These are phyloP conservation scores for Pyrenophora tritici-repentis DNA, from an alignment of 2,329 filamentous ascomycete genomes.

Conservation along the genomic window DNA sequence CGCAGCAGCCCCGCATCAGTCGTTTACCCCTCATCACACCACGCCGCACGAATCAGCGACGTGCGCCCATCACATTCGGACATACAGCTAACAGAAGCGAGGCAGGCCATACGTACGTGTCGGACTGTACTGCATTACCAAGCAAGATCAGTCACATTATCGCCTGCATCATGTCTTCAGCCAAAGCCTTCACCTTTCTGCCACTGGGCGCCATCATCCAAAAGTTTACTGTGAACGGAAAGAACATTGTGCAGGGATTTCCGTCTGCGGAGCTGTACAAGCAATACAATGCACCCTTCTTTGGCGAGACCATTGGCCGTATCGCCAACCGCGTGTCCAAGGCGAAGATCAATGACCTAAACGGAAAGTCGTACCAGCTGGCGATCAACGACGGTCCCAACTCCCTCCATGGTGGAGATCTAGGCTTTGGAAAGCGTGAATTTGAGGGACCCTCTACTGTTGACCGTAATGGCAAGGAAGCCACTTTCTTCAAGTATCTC, in stretches of 20 bases:
- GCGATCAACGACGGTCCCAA: slow-evolving; percentile 78
- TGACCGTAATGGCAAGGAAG: slow-evolving; percentile 55
- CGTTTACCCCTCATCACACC: slow-evolving; percentile 19
- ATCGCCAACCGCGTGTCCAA: slow-evolving; percentile 78
- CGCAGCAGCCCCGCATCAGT: slow-evolving; percentile 21
- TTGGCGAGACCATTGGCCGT: slow-evolving; percentile 91
- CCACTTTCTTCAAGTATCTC: slow-evolving; percentile 56
- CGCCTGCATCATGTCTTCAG: slow-evolving; percentile 33
- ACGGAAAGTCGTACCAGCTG: slow-evolving; percentile 71
- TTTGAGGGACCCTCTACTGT: slow-evolving; percentile 72
- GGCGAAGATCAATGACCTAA: slow-evolving; percentile 73
- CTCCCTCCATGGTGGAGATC: slow-evolving; percentile 58
- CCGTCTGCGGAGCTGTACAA: slow-evolving; percentile 75
- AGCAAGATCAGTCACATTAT: slow-evolving; percentile 5
- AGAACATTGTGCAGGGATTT: slow-evolving; percentile 90
- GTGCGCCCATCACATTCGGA: neutral
- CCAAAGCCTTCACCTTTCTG: slow-evolving; percentile 62
- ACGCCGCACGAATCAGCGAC: slow-evolving; percentile 5
- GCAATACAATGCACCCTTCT: slow-evolving; percentile 75
- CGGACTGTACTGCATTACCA: neutral
- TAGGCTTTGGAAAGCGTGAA: slow-evolving; percentile 80
- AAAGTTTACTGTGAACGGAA: slow-evolving; percentile 74
- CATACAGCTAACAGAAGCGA: slow-evolving; percentile 6
- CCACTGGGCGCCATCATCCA: slow-evolving; percentile 81
- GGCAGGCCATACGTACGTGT: slow-evolving; percentile 6